These are phyloP conservation scores for Fraxinus ornus DNA, from an alignment of 305 asterid genomes.

Conservation along the genomic window DNA sequence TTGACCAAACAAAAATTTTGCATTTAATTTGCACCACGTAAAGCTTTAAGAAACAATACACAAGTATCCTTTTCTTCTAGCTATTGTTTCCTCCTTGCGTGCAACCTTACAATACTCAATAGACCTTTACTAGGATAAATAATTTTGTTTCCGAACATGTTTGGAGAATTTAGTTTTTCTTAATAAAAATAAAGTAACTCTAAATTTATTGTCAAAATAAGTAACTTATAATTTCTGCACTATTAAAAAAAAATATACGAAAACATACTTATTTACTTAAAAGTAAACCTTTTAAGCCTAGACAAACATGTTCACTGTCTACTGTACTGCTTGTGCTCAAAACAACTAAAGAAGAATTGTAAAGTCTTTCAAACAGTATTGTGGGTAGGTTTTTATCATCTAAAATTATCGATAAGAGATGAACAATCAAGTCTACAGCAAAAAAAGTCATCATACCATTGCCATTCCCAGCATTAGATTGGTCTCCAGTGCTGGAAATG, in stretches of 20 bases:
- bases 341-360: background rate
- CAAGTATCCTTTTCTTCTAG: background rate
- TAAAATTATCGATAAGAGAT: background rate
- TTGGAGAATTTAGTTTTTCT: background rate
- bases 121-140: background rate
- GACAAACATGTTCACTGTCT: background rate
- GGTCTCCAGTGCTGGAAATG: constrained; percentile 45
- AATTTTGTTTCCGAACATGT: background rate
- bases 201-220: background rate
- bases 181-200: background rate
- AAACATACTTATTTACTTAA: background rate
- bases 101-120: background rate
- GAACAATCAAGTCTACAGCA: background rate
- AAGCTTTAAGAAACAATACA: background rate
- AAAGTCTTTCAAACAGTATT: background rate
- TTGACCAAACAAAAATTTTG: background rate
- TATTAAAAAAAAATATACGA: background rate
- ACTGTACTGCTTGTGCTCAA: background rate
- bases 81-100: background rate
- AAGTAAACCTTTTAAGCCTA: background rate
- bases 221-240: background rate
- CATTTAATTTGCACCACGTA: background rate
- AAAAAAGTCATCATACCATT: constrained; percentile 31
- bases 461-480: constrained; percentile 35
- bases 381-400: background rate